Evolutionary conservation across 2,329 filamentous ascomycete genomes (phyloP).

Genomic region (Fusarium hainanense): DNA sequence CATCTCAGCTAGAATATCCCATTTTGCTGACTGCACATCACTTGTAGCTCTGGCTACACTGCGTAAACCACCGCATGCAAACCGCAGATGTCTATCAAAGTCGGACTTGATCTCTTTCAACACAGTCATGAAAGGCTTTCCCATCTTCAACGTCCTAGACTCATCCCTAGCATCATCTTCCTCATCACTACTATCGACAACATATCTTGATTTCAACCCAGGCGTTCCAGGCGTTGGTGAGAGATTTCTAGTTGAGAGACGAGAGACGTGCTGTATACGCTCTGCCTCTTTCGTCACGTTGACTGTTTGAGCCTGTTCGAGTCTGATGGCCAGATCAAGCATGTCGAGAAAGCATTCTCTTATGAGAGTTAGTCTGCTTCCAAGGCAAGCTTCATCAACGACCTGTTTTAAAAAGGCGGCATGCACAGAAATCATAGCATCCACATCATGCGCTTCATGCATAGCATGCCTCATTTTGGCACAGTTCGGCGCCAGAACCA

Average conservation of each 20-base stretch:
- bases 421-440: constrained; percentile 82
- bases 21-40: constrained; percentile 68
- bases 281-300: constrained; percentile 52
- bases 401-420: constrained; percentile 70
- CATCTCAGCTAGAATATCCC: constrained; percentile 86
- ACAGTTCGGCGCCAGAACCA: constrained; percentile 74
- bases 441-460: constrained; percentile 74
- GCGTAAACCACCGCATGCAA: constrained; percentile 77
- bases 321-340: constrained; percentile 77
- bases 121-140: constrained; percentile 61
- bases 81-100: constrained; percentile 74
- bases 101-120: constrained; percentile 69
- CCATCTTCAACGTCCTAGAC: constrained; percentile 20
- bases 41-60: constrained; percentile 80
- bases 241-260: constrained; percentile 34
- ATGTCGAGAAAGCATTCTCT: constrained; percentile 78
- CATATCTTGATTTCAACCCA: constrained; percentile 44
- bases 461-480: constrained; percentile 68
- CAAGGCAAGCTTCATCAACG: constrained; percentile 75
- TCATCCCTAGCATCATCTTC: constrained; percentile 46
- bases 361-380: constrained; percentile 75
- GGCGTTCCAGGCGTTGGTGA: constrained; percentile 34
- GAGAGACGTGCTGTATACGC: constrained; percentile 51
- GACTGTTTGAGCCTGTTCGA: constrained; percentile 68
- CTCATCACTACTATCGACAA: constrained; percentile 38